These are phyloP conservation scores for Diaporthe vaccinii DNA, from an alignment of 2,329 filamentous ascomycete genomes.

Conservation along the genomic window DNA sequence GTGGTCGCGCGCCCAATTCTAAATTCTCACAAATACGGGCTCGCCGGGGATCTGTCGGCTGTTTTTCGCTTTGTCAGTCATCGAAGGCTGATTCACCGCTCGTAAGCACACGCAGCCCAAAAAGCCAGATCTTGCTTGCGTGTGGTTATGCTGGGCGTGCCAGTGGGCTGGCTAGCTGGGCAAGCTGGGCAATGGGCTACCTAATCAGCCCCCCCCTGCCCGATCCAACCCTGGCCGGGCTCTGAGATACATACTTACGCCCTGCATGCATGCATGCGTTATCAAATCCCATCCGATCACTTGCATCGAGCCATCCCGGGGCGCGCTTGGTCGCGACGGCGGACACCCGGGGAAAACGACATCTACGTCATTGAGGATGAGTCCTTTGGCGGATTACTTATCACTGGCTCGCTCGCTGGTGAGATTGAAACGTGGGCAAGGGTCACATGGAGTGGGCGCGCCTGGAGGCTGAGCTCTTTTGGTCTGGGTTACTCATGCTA, in stretches of 20 bases:
- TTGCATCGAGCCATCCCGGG: not conserved
- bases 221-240: not conserved
- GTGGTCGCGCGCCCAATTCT: not conserved
- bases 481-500: constrained; percentile 16
- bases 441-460: not conserved
- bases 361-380: constrained; percentile 6
- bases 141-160: not conserved
- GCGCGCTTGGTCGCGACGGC: not conserved
- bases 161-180: not conserved
- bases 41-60: constrained; percentile 17
- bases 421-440: not conserved
- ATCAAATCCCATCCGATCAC: constrained; percentile 20
- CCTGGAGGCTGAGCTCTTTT: constrained; percentile 11
- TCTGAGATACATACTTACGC: not conserved
- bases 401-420: not conserved
- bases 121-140: not conserved
- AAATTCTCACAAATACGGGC: constrained; percentile 31
- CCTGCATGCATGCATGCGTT: constrained; percentile 1
- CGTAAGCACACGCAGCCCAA: constrained; percentile 3
- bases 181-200: not conserved
- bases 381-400: constrained; percentile 14
- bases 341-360: not conserved
- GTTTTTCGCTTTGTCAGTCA: constrained; percentile 9
- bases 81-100: constrained; percentile 21
- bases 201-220: not conserved